Evolutionary conservation across 257 asterid genomes (phyloP), one percentile per base, ranked within the genome.

Genomic region (Salvia hispanica): DNA sequence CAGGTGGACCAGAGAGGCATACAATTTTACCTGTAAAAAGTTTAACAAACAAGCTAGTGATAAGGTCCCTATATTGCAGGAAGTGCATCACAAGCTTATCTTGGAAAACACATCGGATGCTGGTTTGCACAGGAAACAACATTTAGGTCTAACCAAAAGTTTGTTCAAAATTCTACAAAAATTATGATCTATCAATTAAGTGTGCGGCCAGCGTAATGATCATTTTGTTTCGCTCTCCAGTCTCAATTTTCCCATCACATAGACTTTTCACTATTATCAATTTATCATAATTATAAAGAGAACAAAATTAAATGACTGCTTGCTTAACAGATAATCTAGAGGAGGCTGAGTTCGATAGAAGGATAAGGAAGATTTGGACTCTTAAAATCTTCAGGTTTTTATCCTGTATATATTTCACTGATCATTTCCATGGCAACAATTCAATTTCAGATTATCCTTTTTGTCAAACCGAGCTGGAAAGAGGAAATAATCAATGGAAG

Each of bases 1-100:
- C 99, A 39, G 99, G 99, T 62, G 99, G 99, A 58, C 99, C 99
- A 74, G 99, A 88, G 46, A 94, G 91, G 79, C 99, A 94, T 72
- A 94, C 76, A 71, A 94, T 94, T 82, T 94, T 94, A 72, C 99
- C 98, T 94, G 86, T 69, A 67, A 71, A 52, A 11, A 46, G 31
- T 69, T 48, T 34, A 65, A 76, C 57, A 25, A 56, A 48, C 45
- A 62, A 39, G 67, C 46, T 56, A 74, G 67, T 66, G 57, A 55
- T 65, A 33, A 25, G 43, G 64, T 62, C 43, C 16, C 40, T 58
- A 33, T 50, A 37, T 43, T 44, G 46, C 52, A 63, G 70, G 21
- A 40, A 52, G 25, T 47, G 58, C 62, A 9, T 9, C 69, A 64
- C 34, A 58, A 34, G 61, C 51, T 50, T 37, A n/a, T 10, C 14